Evolutionary conservation across 83 land plant species (phyloP), one percentile per base, ranked within the genome.

Genomic region (Diphasiastrum complanatum): DNA sequence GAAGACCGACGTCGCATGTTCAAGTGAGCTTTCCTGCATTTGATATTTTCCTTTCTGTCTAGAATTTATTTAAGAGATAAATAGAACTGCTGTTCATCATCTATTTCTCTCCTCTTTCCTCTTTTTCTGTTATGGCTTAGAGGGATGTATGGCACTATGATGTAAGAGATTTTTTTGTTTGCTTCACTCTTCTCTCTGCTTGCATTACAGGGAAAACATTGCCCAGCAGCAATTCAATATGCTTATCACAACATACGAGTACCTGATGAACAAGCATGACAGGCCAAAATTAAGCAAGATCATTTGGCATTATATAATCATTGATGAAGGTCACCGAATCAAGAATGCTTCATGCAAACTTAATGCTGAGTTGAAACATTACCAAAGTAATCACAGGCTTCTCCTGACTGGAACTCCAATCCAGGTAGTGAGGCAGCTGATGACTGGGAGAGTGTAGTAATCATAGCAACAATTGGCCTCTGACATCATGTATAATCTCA

Each of bases 281-380:
- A 68, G 99, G 60, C 95, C 96, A 37, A 89, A 85, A 65, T 77
- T 95, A 12, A 77, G 89, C 61, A 95, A 95, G 68, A 77, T 95
- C 22, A 63, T 65, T 5, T 95, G 99, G 99, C 99, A 86, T 63
- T 89, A 95, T 68, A 84, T 95, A 35, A 89, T 95, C 60, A 95
- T 95, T 71, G 99, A 95, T 75, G 99, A 95, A 68, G 99, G 99
- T 18, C 99, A 95, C 63, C 83, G 99, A 5, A 95, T 95, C 60
- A 95, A 95, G 75, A 95, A 95, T 81, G 99, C 99, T 26, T 86
- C 92, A 18, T 95, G 99, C 71, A 95, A 95, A 66, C 74, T 95
- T 50, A 95, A 95, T 84, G 86, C 99, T 36, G 99, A 95, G 55
- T 64, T 95, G 71, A 89, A 79, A 74, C 84, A 83, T 66, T 95